phyloP scores from a whole-genome alignment of 2,329 filamentous ascomycete species.

The Epichloe hybrida region DNA sequence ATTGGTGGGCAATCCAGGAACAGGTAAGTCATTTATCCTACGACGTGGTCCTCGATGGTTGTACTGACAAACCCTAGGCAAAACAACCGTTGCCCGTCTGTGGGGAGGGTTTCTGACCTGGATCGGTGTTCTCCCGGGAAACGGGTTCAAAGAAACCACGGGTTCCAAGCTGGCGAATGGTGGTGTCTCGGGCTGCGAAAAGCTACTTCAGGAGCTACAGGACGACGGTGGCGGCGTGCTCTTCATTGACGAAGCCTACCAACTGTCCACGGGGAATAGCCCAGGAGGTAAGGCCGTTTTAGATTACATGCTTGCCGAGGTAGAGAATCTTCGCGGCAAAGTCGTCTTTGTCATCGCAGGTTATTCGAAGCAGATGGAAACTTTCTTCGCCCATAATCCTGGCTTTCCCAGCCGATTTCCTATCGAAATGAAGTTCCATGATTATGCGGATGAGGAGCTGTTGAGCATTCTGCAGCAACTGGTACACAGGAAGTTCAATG shows the following conservation, averaged over 20 bases:
- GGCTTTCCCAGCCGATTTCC: conserved; percentile 60
- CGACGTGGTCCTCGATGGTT: too few species aligned
- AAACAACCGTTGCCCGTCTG: conserved; percentile 62
- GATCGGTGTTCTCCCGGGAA: conserved; percentile 48
- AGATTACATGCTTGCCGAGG: conserved; percentile 57
- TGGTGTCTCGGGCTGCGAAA: conserved; percentile 45
- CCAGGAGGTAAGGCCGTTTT: conserved; percentile 47
- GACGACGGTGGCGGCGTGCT: conserved; percentile 51
- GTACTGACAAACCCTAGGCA: conserved; percentile 21
- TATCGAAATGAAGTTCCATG: conserved; percentile 48
- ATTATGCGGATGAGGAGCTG: conserved; percentile 55
- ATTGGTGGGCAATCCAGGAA: conserved; percentile 62
- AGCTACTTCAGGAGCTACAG: conserved; percentile 33
- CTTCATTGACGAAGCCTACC: conserved; percentile 73
- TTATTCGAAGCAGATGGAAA: conserved; percentile 62
- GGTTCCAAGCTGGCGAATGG: conserved; percentile 51
- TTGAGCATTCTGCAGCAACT: conserved; percentile 43
- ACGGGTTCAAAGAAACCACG: conserved; percentile 49
- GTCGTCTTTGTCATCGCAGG: conserved; percentile 61
- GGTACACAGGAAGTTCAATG: conserved; percentile 39
- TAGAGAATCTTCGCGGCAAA: conserved; percentile 58
- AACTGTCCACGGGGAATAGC: conserved; percentile 48
- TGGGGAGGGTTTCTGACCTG: conserved; percentile 53
- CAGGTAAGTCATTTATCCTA: conserved; percentile 31
- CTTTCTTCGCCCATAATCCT: conserved; percentile 61